Evolutionary conservation across 495 filamentous ascomycete genomes (phyloP).

Genomic region (Penicillium subrubescens): DNA sequence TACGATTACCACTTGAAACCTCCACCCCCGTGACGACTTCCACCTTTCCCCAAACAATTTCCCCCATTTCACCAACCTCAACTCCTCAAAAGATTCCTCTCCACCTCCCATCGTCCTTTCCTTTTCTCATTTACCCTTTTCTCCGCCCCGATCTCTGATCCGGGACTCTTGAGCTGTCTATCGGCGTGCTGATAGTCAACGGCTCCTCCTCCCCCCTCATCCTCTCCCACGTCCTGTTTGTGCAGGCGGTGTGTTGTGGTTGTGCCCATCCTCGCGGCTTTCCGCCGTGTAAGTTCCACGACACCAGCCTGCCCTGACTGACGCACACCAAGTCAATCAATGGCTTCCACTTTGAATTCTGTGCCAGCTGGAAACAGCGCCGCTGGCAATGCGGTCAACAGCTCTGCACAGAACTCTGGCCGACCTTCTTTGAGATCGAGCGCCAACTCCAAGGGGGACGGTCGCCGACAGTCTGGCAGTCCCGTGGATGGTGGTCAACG

Average conservation of each 20-base stretch:
- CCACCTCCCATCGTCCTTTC: slow-evolving; percentile 2
- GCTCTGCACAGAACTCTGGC: slow-evolving; percentile 38
- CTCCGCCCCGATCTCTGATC: background rate
- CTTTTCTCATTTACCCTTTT: slow-evolving; percentile 8
- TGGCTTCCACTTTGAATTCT: slow-evolving; percentile 55
- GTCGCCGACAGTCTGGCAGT: slow-evolving; percentile 59
- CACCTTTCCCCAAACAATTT: slow-evolving; percentile 21
- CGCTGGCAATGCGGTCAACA: slow-evolving; percentile 46
- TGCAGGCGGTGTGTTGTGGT: slow-evolving; percentile 49
- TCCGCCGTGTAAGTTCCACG: slow-evolving; percentile 47
- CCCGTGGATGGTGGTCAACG: slow-evolving; percentile 56
- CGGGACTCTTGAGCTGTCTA: background rate
- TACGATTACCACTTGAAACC: slow-evolving; percentile 12
- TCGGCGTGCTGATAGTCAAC: background rate
- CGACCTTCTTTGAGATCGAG: slow-evolving; percentile 54
- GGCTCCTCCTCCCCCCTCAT: slow-evolving; percentile 18
- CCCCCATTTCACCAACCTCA: slow-evolving; percentile 10
- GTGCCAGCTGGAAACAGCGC: slow-evolving; percentile 48
- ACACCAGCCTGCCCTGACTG: slow-evolving; percentile 39
- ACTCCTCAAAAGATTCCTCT: slow-evolving; percentile 6
- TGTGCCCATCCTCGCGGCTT: slow-evolving; percentile 37
- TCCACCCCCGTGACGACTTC: slow-evolving; percentile 23
- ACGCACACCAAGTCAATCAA: slow-evolving; percentile 36
- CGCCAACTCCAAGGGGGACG: slow-evolving; percentile 55
- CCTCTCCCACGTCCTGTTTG: slow-evolving; percentile 27